Evolutionary conservation across 202 grass and related monocot species (phyloP).

Genomic region (Hordeum pubiflorum): DNA sequence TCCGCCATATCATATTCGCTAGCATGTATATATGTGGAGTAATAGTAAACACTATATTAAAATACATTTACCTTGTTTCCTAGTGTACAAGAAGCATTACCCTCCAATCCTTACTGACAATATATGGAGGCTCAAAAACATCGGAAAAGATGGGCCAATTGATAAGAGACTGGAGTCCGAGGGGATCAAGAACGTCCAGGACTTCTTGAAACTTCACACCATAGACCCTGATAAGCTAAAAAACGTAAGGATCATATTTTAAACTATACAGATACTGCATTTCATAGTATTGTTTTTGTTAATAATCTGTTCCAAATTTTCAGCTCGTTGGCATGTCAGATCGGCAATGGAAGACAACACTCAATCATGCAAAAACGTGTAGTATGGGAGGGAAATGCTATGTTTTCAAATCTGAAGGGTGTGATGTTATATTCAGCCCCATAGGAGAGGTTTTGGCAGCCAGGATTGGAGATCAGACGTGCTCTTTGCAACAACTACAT

Average conservation of each 20-base stretch:
- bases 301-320: background rate
- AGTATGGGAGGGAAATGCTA: slow-evolving; percentile 26
- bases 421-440: slow-evolving; percentile 29
- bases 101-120: slow-evolving; percentile 46
- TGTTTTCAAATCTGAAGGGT: slow-evolving; percentile 25
- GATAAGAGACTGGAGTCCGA: slow-evolving; percentile 27
- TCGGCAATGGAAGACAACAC: slow-evolving; percentile 23
- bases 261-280: background rate
- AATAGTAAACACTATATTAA: background rate
- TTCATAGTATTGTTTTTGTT: background rate
- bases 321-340: slow-evolving; percentile 51
- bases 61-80: background rate
- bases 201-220: slow-evolving; percentile 57
- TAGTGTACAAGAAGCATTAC: slow-evolving; percentile 55
- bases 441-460: slow-evolving; percentile 33
- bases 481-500: slow-evolving; percentile 10
- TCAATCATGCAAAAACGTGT: slow-evolving; percentile 53
- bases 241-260: slow-evolving; percentile 22
- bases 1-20: background rate
- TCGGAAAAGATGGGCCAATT: slow-evolving; percentile 48
- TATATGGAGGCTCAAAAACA: slow-evolving; percentile 56
- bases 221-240: slow-evolving; percentile 37
- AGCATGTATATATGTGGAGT: background rate
- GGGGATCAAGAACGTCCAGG: slow-evolving; percentile 47
- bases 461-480: slow-evolving; percentile 9